Evolutionary conservation across 441 rosid species (phyloP), one percentile per base, ranked within the genome.

Genomic region (Flueggea neowawraea): DNA sequence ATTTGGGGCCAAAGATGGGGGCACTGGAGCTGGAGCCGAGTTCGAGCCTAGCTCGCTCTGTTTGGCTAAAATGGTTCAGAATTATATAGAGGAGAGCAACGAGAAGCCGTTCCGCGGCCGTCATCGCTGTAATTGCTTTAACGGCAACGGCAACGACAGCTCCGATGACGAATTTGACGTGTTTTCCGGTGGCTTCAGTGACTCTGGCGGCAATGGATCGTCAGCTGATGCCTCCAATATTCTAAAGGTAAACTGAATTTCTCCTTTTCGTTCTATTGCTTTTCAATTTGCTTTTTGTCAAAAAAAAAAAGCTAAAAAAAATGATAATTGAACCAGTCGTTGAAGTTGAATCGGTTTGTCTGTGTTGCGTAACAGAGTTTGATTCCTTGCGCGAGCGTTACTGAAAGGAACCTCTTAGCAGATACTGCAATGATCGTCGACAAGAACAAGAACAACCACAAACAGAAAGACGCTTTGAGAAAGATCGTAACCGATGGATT

Each of bases 11-110:
- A 77, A 81, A 63, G 85, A 78, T 64, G 43, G 69, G 60, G 66
- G 22, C 55, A 57, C 86, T 80, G 81, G 47, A 58, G 78, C 74
- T 16, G 70, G 68, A 39, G 10, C 67, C 33, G 97, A 87, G 75
- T 87, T 94, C 53, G 99, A 91, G 73, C 97, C 96, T 51, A 89
- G 84, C 78, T 87, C 98, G 1, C 75, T 89, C 58, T 89, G 95
- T 65, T 73, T 94, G 72, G 89, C 74, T 45, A 94, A 89, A 77
- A 81, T 94, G 96, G 96, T 94, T 28, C 95, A 80, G 75, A 91
- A 73, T 67, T 94, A 85, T 76, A 85, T 94, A 3, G 99, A 94
- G 67, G 97, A 83, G 56, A 78, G 72, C 69, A 83, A 74, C 79
- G 96, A 94, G 81, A 91, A 86, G 82, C 89, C 82, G 2, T 79